These are phyloP conservation scores for Astraeus odoratus DNA, from an alignment of 768 basidiomycete genomes.

Conservation along the genomic window DNA sequence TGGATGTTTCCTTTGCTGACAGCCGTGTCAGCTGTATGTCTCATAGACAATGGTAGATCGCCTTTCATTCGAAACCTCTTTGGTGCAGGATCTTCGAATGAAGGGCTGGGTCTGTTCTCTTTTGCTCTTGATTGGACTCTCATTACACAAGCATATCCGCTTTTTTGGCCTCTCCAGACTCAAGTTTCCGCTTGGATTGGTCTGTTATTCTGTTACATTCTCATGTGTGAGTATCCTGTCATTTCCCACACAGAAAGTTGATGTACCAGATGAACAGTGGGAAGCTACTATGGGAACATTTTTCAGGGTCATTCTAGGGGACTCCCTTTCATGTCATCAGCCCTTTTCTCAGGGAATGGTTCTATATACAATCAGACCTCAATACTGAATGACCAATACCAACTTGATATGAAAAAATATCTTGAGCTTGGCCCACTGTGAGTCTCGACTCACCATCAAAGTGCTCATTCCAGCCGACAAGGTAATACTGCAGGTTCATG, in stretches of 20 bases:
- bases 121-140: constrained; percentile 47
- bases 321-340: constrained; percentile 42
- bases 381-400: constrained; percentile 7
- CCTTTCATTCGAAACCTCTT: constrained; percentile 35
- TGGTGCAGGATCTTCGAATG: constrained; percentile 44
- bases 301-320: constrained; percentile 34
- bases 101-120: constrained; percentile 42
- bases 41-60: constrained; percentile 41
- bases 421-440: constrained; percentile 9
- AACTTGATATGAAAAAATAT: constrained; percentile 7
- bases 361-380: constrained; percentile 10
- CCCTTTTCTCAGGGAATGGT: constrained; percentile 31
- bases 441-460: not conserved
- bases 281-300: constrained; percentile 31
- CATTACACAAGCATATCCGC: constrained; percentile 46
- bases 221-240: constrained; percentile 26
- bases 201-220: constrained; percentile 15
- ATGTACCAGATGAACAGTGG: constrained; percentile 1
- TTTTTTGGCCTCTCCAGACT: constrained; percentile 51
- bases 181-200: constrained; percentile 23
- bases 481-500: constrained; percentile 11
- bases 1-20: constrained; percentile 32
- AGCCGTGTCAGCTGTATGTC: constrained; percentile 42
- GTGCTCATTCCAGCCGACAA: constrained; percentile 3
- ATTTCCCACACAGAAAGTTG: not conserved